A percentile compares a stretch with the other conserved stretches of the same genome.
phyloP scores from a whole-genome alignment of 2,329 filamentous ascomycete genomes.

The Periconia digitata region DNA sequence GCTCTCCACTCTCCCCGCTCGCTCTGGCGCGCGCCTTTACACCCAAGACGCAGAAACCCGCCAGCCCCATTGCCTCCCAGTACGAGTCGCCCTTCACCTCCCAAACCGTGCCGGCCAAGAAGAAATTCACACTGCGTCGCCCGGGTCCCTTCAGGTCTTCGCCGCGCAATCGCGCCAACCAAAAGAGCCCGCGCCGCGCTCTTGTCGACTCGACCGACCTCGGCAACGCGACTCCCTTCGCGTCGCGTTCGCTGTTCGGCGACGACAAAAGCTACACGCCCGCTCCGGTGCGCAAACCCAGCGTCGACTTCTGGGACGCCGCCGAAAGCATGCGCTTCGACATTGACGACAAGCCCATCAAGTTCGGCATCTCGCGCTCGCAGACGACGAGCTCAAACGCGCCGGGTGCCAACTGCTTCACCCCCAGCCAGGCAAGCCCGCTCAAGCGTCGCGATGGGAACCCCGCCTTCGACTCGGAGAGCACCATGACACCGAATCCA shows the following conservation, averaged over 20 bases:
- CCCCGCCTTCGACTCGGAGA: constrained; percentile 81
- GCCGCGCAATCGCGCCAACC: constrained; percentile 62
- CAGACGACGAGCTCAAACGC: constrained; percentile 53
- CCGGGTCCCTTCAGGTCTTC: constrained; percentile 56
- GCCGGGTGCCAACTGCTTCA: constrained; percentile 51
- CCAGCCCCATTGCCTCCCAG: constrained; percentile 52
- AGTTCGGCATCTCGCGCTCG: constrained; percentile 48
- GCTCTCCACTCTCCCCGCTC: constrained; percentile 48
- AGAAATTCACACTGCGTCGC: constrained; percentile 54
- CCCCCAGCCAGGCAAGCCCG: constrained; percentile 70
- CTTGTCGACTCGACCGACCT: constrained; percentile 70
- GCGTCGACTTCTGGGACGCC: constrained; percentile 29
- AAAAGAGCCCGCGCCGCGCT: constrained; percentile 78
- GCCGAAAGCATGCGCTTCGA: constrained; percentile 49
- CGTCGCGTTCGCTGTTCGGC: constrained; percentile 50
- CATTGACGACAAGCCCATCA: constrained; percentile 49
- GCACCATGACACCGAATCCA: constrained; percentile 80
- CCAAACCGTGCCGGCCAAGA: constrained; percentile 62
- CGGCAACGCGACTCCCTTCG: constrained; percentile 65
- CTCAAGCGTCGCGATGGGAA: constrained; percentile 89
- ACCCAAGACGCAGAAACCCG: constrained; percentile 49
- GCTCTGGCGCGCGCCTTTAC: constrained; percentile 49
- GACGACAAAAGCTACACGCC: constrained; percentile 43
- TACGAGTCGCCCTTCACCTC: constrained; percentile 58
- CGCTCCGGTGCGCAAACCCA: constrained; percentile 34